Percentiles rank a stretch among this genome's conserved stretches.
phyloP scores from a whole-genome alignment of 768 basidiomycete species.

The Mrakia gelida region DNA sequence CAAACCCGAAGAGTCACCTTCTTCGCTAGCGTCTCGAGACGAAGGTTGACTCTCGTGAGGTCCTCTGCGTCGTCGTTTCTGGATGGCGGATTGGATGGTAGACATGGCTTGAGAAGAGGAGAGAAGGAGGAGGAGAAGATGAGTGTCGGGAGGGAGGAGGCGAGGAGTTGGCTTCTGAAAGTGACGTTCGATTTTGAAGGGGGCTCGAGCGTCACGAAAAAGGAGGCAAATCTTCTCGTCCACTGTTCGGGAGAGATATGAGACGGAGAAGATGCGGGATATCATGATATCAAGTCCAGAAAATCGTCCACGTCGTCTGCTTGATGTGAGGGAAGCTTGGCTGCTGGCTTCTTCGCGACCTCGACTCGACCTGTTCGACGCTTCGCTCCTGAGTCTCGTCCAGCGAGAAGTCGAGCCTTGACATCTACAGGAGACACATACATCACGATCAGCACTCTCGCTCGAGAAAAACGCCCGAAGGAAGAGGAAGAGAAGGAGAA shows the following conservation, averaged over 20 bases:
- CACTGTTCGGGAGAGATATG: not conserved
- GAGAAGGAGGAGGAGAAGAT: not conserved
- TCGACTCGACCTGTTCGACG: not conserved
- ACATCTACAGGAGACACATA: not conserved
- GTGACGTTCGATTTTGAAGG: not conserved
- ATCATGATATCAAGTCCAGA: conserved; percentile 10
- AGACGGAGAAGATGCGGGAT: not conserved
- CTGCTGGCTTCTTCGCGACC: not conserved
- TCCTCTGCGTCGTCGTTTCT: conserved; percentile 9
- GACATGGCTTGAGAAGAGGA: not conserved
- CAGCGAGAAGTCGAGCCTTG: conserved; percentile 18
- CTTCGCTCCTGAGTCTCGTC: not conserved
- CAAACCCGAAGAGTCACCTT: conserved; percentile 37
- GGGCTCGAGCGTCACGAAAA: not conserved
- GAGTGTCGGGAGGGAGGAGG: not conserved
- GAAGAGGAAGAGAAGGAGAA: not conserved
- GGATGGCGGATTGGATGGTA: not conserved
- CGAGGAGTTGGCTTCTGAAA: not conserved
- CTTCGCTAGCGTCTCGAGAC: conserved; percentile 45
- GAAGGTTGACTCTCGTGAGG: conserved; percentile 26
- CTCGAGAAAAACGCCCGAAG: not conserved
- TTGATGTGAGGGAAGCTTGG: not conserved
- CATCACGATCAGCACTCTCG: too few relatives aligned
- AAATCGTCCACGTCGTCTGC: conserved; percentile 21
- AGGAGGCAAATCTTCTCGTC: not conserved